Evolutionary conservation across 345 rosid species (phyloP).

Genomic region (Rhodamnia argentea): DNA sequence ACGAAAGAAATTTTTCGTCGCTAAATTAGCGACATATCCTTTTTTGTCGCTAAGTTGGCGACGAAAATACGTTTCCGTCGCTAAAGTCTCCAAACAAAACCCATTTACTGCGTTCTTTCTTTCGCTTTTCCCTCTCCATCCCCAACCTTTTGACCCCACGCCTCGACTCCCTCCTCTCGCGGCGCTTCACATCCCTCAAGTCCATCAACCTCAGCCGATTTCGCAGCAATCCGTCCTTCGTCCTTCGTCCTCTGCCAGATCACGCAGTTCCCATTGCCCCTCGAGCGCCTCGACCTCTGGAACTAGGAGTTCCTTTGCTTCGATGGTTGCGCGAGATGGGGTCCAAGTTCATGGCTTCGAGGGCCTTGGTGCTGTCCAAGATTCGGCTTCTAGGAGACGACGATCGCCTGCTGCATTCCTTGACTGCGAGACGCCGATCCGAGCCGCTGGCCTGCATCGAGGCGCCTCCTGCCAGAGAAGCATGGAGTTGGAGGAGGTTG

Average conservation of each 20-base stretch:
- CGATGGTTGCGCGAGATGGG: constrained; percentile 9
- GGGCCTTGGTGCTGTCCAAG: not conserved
- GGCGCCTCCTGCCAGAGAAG: constrained; percentile 20
- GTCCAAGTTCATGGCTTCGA: constrained; percentile 15
- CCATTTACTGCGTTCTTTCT: no score
- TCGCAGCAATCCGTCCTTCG: constrained; percentile 8
- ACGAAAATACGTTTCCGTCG: no score
- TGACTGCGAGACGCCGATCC: no score
- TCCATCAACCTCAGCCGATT: not conserved
- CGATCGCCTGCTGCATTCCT: no score
- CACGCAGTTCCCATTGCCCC: constrained; percentile 28
- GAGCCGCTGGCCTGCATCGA: no score
- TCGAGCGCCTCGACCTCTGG: constrained; percentile 22
- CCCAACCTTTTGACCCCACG: constrained; percentile 17
- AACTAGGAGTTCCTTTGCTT: constrained; percentile 23
- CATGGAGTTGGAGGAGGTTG: constrained; percentile 20
- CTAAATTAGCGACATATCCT: no score
- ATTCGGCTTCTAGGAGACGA: no score
- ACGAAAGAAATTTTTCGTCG: no score
- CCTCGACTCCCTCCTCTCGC: constrained; percentile 25
- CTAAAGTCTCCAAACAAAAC: no score
- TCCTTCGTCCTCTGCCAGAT: constrained; percentile 21
- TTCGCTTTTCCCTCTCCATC: constrained; percentile 11
- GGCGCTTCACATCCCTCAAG: constrained; percentile 21
- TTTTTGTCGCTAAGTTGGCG: no score